Percentiles rank a stretch among this genome's conserved stretches.
Evolutionary conservation across 1,139 yeast genomes (phyloP).

Genomic region (Lodderomyces jiufengensis): DNA sequence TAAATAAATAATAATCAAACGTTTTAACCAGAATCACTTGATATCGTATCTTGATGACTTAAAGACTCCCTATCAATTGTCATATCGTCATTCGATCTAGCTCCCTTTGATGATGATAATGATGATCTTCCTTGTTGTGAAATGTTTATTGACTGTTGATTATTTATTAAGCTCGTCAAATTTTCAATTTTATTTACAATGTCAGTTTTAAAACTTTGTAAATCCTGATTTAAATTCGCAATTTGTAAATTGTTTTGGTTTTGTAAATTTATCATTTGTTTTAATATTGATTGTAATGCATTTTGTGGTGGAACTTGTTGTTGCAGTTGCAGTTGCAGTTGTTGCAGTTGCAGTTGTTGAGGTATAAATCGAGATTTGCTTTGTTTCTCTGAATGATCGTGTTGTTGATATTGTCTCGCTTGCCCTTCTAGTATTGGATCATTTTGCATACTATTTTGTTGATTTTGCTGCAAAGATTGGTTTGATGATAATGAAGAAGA

Average conservation of each 20-base stretch:
- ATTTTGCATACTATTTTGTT: no score
- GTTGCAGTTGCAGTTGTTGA: no score
- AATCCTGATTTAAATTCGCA: neutral
- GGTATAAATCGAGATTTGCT: no score
- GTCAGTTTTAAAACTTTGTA: neutral
- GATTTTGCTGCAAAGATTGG: no score
- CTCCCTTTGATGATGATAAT: neutral
- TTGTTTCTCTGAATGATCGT: no score
- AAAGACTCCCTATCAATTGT: no score
- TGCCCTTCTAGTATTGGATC: no score
- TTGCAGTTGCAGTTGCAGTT: neutral
- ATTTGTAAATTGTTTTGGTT: conserved; percentile 1
- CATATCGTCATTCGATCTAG: no score
- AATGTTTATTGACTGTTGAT: neutral
- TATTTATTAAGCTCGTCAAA: neutral
- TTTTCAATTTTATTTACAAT: neutral
- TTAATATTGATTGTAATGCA: neutral
- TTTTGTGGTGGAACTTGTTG: conserved; percentile 2
- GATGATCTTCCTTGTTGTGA: conserved; percentile 2
- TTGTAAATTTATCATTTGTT: conserved; percentile 1
- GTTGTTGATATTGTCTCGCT: no score
- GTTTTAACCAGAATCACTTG: no score
- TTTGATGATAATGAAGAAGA: no score
- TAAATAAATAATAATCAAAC: no score
- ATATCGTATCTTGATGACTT: conserved; percentile 2